Conservation (phyloP, 2,329 filamentous ascomycete species). For the Clonostachys rhizophaga region DNA sequence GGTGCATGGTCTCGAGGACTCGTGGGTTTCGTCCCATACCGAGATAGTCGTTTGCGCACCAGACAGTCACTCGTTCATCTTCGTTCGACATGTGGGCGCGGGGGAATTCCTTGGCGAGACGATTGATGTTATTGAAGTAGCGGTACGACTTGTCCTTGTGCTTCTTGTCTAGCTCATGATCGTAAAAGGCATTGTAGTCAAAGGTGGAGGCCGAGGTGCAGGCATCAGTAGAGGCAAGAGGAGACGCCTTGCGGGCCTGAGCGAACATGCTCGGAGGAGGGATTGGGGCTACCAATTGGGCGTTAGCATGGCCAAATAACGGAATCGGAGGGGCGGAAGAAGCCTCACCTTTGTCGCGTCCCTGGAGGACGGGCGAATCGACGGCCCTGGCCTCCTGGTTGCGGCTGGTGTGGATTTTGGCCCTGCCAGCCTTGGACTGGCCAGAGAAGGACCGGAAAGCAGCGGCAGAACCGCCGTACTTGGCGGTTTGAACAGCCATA, state of each 20-base stretch:
- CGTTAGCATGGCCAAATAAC: slow-evolving; percentile 3
- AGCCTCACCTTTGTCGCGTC: slow-evolving; percentile 43
- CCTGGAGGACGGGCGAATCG: slow-evolving; percentile 48
- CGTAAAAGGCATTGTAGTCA: slow-evolving; percentile 88
- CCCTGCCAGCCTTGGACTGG: slow-evolving; percentile 53
- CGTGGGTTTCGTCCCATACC: slow-evolving; percentile 92
- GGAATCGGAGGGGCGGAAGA: not conserved
- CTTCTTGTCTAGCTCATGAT: slow-evolving; percentile 90
- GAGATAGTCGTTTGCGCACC: slow-evolving; percentile 99
- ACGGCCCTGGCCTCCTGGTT: slow-evolving; percentile 75
- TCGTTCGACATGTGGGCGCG: slow-evolving; percentile 83
- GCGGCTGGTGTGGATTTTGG: slow-evolving; percentile 76
- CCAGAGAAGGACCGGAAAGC: slow-evolving; percentile 46
- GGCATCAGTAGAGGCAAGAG: not conserved
- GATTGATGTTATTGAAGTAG: slow-evolving; percentile 99
- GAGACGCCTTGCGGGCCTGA: slow-evolving; percentile 8
- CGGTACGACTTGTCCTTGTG: slow-evolving; percentile 99
- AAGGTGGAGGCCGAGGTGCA: slow-evolving; percentile 54
- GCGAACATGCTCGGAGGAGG: slow-evolving; percentile 9
- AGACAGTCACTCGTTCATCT: slow-evolving; percentile 88
- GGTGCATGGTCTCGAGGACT: slow-evolving; percentile 88
- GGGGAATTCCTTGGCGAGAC: slow-evolving; percentile 91
- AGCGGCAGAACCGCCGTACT: slow-evolving; percentile 41
- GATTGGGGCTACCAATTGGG: slow-evolving; percentile 2
- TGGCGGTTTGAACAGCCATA: slow-evolving; percentile 75